Evolutionary conservation across 2,329 filamentous ascomycete genomes (phyloP).

Genomic region (Alternaria gaisen): DNA sequence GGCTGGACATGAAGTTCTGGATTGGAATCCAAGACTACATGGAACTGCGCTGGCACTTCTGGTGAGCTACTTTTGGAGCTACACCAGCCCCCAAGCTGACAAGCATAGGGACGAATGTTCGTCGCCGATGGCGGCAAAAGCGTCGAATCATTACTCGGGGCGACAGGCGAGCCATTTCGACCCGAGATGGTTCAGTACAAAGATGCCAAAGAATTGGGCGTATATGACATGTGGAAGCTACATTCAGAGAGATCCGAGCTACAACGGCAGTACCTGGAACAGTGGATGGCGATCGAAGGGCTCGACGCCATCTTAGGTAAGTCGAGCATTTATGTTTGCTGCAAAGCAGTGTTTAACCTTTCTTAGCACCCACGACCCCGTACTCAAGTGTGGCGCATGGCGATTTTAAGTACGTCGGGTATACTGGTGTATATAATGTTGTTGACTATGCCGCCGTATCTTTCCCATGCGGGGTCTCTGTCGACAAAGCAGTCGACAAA

Average conservation of each 20-base stretch:
- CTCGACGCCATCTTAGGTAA: slow-evolving; percentile 57
- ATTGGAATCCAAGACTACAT: slow-evolving; percentile 65
- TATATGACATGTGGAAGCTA: slow-evolving; percentile 59
- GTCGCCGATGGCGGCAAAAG: slow-evolving; percentile 62
- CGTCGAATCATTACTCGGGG: slow-evolving; percentile 52
- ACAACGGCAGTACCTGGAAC: slow-evolving; percentile 55
- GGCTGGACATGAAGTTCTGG: slow-evolving; percentile 64
- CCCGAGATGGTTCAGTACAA: slow-evolving; percentile 60
- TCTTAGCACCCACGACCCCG: slow-evolving; percentile 55
- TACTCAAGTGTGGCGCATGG: slow-evolving; percentile 55
- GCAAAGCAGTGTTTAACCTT: slow-evolving; percentile 12
- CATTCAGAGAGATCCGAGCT: slow-evolving; percentile 58
- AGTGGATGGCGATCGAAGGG: slow-evolving; percentile 53
- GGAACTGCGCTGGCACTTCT: slow-evolving; percentile 60
- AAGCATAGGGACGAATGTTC: slow-evolving; percentile 54
- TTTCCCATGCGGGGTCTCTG: slow-evolving; percentile 54
- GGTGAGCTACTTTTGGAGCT: slow-evolving; percentile 36
- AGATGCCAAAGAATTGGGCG: slow-evolving; percentile 55
- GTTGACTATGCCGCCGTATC: slow-evolving; percentile 58
- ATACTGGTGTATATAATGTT: slow-evolving; percentile 59
- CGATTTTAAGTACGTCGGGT: slow-evolving; percentile 57
- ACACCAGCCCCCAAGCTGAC: slow-evolving; percentile 1
- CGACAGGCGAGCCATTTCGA: slow-evolving; percentile 56
- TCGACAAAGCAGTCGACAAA: slow-evolving; percentile 52
- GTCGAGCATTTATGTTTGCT: slow-evolving; percentile 1